A percentile compares a stretch with the other conserved stretches of the same genome.
Evolutionary conservation across 352 stramenopile genomes (phyloP).

Genomic region (Phytopythium boreale): DNA sequence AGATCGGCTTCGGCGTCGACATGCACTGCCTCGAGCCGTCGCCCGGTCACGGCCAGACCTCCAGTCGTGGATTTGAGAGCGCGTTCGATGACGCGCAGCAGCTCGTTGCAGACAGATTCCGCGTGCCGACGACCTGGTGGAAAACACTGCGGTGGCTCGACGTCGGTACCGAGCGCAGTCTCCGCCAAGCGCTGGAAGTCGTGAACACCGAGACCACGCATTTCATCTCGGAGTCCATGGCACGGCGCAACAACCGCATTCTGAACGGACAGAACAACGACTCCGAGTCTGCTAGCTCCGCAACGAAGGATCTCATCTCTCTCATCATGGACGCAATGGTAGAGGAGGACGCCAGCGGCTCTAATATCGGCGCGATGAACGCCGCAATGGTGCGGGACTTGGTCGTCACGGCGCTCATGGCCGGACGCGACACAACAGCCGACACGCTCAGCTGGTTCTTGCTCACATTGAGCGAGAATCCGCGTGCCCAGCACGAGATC

Average conservation of each 20-base stretch:
- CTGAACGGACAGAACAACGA: slow-evolving; percentile 9
- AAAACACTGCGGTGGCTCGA: slow-evolving; percentile 39
- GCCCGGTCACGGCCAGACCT: neutral
- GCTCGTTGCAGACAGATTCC: slow-evolving; percentile 22
- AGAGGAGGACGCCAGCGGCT: slow-evolving; percentile 15
- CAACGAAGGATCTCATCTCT: slow-evolving; percentile 26
- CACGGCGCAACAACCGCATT: slow-evolving; percentile 1
- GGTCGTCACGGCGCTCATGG: slow-evolving; percentile 58
- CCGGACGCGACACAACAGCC: slow-evolving; percentile 63
- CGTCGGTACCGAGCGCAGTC: slow-evolving; percentile 25
- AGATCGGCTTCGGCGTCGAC: slow-evolving; percentile 49
- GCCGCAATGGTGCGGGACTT: slow-evolving; percentile 51
- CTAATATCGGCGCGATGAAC: slow-evolving; percentile 9
- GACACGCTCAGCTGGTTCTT: slow-evolving; percentile 55
- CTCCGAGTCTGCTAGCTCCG: slow-evolving; percentile 9
- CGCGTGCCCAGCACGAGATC: slow-evolving; percentile 26
- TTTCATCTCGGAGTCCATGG: slow-evolving; percentile 7
- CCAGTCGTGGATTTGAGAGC: slow-evolving; percentile 14
- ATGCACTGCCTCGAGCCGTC: slow-evolving; percentile 9
- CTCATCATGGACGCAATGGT: slow-evolving; percentile 36
- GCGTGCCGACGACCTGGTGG: slow-evolving; percentile 37
- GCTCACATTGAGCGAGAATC: slow-evolving; percentile 35
- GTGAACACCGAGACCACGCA: slow-evolving; percentile 12
- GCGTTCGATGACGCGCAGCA: slow-evolving; percentile 13
- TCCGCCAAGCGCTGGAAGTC: slow-evolving; percentile 21